Evolutionary conservation across 179 eudicot genomes (phyloP).

Genomic region (Drosera spatulata): DNA sequence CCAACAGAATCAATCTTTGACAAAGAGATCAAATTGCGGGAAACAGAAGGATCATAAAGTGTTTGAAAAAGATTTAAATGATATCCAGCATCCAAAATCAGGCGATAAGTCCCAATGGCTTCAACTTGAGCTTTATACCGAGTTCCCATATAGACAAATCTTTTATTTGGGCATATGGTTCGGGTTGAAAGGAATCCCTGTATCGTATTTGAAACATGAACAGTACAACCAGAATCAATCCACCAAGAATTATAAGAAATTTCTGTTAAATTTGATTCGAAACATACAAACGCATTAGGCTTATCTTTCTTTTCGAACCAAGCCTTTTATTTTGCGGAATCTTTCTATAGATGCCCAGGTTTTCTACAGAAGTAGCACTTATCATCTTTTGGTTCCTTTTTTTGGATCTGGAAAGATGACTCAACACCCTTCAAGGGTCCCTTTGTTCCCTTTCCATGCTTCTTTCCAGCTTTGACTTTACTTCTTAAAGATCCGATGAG

Average conservation of each 20-base stretch:
- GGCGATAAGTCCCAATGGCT: slow-evolving; percentile 7
- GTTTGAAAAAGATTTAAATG: slow-evolving; percentile 8
- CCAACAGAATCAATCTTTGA: too few species aligned
- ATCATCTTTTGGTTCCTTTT: neutral
- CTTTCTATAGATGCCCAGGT: slow-evolving; percentile 3
- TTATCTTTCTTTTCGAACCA: slow-evolving; percentile 7
- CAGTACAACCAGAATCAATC: too few species aligned
- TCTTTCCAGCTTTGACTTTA: slow-evolving; percentile 3
- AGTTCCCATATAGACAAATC: slow-evolving; percentile 4
- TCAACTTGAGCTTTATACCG: slow-evolving; percentile 8
- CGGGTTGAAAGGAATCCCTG: slow-evolving; percentile 5
- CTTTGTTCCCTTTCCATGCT: neutral
- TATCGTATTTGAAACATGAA: slow-evolving; percentile 10
- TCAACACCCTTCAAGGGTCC: neutral
- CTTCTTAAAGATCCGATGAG: too few species aligned
- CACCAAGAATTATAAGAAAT: too few species aligned
- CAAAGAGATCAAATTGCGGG: slow-evolving; percentile 4
- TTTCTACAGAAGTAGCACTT: slow-evolving; percentile 11
- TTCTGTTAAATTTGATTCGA: slow-evolving; percentile 6
- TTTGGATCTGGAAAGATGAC: neutral
- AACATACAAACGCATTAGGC: slow-evolving; percentile 2
- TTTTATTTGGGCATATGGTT: slow-evolving; percentile 7
- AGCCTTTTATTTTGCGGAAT: slow-evolving; percentile 7
- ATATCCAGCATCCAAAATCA: slow-evolving; percentile 4
- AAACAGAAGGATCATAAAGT: slow-evolving; percentile 6